phyloP scores from a whole-genome alignment of 2,329 filamentous ascomycete species.

The Aureobasidium sp. region DNA sequence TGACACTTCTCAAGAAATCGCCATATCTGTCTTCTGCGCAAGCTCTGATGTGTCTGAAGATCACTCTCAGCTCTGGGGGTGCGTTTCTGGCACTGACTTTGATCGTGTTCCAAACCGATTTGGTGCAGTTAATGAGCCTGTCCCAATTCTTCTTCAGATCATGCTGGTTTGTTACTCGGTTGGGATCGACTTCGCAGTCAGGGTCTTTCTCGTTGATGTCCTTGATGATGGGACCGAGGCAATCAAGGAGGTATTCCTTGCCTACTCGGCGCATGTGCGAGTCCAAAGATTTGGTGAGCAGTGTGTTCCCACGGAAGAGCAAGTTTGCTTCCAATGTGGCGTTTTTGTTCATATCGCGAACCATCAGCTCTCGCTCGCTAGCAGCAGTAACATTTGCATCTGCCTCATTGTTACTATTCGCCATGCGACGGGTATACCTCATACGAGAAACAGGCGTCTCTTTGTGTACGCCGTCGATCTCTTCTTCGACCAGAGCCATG shows the following conservation, averaged over 20 bases:
- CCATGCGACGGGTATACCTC: constrained; percentile 63
- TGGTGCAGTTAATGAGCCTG: constrained; percentile 66
- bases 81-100: constrained; percentile 65
- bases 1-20: constrained; percentile 80
- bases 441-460: constrained; percentile 63
- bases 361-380: constrained; percentile 62
- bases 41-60: constrained; percentile 84
- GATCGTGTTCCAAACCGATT: constrained; percentile 80
- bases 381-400: constrained; percentile 14
- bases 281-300: constrained; percentile 88
- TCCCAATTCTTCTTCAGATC: constrained; percentile 81
- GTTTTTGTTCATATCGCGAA: constrained; percentile 71
- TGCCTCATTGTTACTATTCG: constrained; percentile 58
- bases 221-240: constrained; percentile 73
- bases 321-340: constrained; percentile 85
- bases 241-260: constrained; percentile 85
- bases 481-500: constrained; percentile 86
- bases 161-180: constrained; percentile 58
- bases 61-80: constrained; percentile 72
- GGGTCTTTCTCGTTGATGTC: constrained; percentile 88
- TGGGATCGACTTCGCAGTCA: constrained; percentile 92
- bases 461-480: constrained; percentile 87
- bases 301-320: constrained; percentile 87
- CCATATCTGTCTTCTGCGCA: constrained; percentile 93
- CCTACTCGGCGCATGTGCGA: constrained; percentile 92